phyloP scores from a whole-genome alignment of 1,284 basidiomycete genomes.

The Coriolopsis trogii region DNA sequence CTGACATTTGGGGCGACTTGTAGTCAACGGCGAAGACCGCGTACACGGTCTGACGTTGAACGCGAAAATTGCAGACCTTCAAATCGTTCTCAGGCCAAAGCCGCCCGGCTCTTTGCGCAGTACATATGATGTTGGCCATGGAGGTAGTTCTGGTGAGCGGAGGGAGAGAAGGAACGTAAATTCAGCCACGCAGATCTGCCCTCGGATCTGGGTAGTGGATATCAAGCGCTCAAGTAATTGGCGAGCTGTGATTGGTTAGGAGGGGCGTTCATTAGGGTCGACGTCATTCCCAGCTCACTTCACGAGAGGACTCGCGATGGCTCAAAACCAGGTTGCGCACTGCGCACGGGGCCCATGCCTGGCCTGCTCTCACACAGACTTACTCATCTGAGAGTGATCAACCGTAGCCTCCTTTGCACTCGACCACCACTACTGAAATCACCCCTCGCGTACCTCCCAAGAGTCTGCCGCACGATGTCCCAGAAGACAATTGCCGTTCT shows the following conservation, averaged over 20 bases:
- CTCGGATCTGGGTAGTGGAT: no score
- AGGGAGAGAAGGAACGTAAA: no score
- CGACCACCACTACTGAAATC: slow-evolving; percentile 11
- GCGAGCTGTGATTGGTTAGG: slow-evolving; percentile 3
- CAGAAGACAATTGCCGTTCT: slow-evolving; percentile 67
- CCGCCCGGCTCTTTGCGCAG: no score
- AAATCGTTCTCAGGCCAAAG: no score
- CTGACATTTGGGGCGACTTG: no score
- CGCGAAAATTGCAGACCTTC: no score
- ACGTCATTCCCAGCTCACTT: slow-evolving; percentile 6
- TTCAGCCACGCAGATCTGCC: no score
- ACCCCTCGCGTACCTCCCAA: background rate
- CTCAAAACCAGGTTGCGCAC: background rate
- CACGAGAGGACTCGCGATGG: slow-evolving; percentile 5
- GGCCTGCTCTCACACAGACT: slow-evolving; percentile 19
- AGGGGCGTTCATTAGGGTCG: background rate
- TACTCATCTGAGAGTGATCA: slow-evolving; percentile 12
- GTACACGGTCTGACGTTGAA: no score
- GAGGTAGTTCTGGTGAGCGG: no score
- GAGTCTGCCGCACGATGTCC: slow-evolving; percentile 35
- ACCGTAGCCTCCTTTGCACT: slow-evolving; percentile 5
- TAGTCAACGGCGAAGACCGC: no score
- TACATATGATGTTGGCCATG: no score
- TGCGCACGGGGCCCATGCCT: slow-evolving; percentile 11
- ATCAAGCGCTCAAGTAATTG: no score